phyloP scores from a whole-genome alignment of 768 basidiomycete species.

The Cystofilobasidium macerans region DNA sequence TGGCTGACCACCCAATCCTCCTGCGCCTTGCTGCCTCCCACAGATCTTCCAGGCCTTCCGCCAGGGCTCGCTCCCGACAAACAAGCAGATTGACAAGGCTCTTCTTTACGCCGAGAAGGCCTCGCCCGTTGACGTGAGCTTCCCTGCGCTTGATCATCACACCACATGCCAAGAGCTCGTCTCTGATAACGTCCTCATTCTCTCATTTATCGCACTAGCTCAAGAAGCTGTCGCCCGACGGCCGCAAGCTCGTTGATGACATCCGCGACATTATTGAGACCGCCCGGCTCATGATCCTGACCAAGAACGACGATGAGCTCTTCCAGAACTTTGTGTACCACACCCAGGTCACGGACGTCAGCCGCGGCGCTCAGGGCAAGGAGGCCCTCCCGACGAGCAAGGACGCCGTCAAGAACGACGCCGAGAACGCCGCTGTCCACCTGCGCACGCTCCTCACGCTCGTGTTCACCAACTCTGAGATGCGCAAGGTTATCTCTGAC shows the following conservation, averaged over 20 bases:
- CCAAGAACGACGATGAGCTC: constrained; percentile 82
- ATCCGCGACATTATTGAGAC: constrained; percentile 57
- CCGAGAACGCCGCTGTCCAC: constrained; percentile 49
- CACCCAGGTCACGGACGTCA: constrained; percentile 34
- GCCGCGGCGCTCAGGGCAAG: constrained; percentile 35
- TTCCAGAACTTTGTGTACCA: constrained; percentile 82
- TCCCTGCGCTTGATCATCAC: not conserved
- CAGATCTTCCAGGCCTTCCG: constrained; percentile 62
- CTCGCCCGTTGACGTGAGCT: constrained; percentile 51
- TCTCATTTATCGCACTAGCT: constrained; percentile 27
- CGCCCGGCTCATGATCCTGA: constrained; percentile 52
- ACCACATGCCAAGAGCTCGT: not conserved
- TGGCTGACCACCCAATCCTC: not conserved
- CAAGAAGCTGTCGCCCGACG: constrained; percentile 61
- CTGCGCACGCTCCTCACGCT: constrained; percentile 77
- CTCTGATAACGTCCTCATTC: not conserved
- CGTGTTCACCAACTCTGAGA: constrained; percentile 80
- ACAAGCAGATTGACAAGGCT: constrained; percentile 58
- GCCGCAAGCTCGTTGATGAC: constrained; percentile 64
- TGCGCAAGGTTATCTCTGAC: constrained; percentile 75
- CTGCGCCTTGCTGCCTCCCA: not conserved
- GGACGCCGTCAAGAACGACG: constrained; percentile 50
- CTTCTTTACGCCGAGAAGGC: constrained; percentile 42
- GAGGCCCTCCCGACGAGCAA: constrained; percentile 32
- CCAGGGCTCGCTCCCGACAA: constrained; percentile 43